A percentile compares a stretch with the other conserved stretches of the same genome.
phyloP scores from a whole-genome alignment of 352 stramenopile genomes.

The Phytophthora fragariae region DNA sequence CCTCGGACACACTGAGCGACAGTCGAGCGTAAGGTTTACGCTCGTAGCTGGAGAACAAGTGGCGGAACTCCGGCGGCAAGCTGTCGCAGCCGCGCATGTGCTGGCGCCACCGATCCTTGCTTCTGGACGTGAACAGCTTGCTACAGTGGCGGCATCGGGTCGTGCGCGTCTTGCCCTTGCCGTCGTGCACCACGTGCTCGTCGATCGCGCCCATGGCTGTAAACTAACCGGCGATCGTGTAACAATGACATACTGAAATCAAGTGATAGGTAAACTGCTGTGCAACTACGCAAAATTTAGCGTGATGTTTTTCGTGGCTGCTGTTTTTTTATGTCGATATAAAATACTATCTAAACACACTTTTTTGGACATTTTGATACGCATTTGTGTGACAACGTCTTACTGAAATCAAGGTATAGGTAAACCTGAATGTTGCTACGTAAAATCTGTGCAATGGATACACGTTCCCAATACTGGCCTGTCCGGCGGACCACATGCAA shows the following conservation, averaged over 20 bases:
- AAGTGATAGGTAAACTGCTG: neutral
- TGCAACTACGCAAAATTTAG: neutral
- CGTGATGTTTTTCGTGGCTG: no score
- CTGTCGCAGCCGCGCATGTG: constrained; percentile 31
- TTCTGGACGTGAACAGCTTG: constrained; percentile 29
- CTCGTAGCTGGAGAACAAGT: constrained; percentile 13
- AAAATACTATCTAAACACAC: no score
- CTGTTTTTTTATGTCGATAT: no score
- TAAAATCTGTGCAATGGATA: no score
- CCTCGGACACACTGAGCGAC: constrained; percentile 7
- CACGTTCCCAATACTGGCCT: no score
- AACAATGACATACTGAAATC: neutral
- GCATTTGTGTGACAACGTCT: no score
- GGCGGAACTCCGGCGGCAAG: constrained; percentile 17
- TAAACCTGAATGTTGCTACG: no score
- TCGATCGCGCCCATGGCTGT: constrained; percentile 18
- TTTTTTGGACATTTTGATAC: no score
- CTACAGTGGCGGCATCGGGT: constrained; percentile 28
- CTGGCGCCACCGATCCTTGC: constrained; percentile 30
- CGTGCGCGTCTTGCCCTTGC: constrained; percentile 26
- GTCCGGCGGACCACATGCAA: no score
- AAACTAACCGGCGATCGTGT: neutral
- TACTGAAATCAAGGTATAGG: no score
- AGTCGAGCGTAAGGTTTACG: constrained; percentile 12
- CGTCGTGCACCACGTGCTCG: constrained; percentile 29